A percentile compares a stretch with the other conserved stretches of the same genome.
phyloP scores from a whole-genome alignment of 169 alveolate species.

The Eimeria praecox region DNA sequence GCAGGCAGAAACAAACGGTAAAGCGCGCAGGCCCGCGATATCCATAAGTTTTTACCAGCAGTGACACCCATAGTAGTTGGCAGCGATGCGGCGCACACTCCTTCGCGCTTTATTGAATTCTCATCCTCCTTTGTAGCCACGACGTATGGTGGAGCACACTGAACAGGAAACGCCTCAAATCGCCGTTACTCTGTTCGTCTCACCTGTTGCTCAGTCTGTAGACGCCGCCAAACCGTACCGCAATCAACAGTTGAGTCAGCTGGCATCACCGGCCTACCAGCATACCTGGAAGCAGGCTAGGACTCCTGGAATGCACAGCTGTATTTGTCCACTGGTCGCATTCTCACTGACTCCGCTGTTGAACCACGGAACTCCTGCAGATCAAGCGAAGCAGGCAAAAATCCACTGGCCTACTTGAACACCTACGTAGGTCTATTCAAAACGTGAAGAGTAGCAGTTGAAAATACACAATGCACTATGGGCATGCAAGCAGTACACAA shows the following conservation, averaged over 20 bases:
- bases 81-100: slow-evolving; percentile 97
- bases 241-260: not conserved
- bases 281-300: slow-evolving; percentile 97
- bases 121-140: slow-evolving; percentile 95
- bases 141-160: slow-evolving; percentile 96
- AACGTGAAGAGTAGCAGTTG: not conserved
- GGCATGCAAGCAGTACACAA: not conserved
- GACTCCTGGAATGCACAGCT: slow-evolving; percentile 96
- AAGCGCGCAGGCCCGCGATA: not conserved
- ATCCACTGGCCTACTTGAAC: not conserved
- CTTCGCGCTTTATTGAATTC: slow-evolving; percentile 94
- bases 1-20: not conserved
- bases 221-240: not conserved
- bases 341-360: slow-evolving; percentile 98
- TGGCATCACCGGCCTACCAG: not conserved
- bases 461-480: not conserved
- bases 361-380: slow-evolving; percentile 91
- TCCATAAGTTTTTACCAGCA: slow-evolving; percentile 88
- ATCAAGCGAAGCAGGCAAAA: not conserved
- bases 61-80: slow-evolving; percentile 98
- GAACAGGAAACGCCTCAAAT: not conserved
- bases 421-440: not conserved
- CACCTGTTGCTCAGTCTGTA: not conserved
- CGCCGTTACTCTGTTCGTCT: not conserved
- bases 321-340: slow-evolving; percentile 97